Conservation (phyloP, 208 protist genomes). For the Acanthamoeba culbertsoni region DNA sequence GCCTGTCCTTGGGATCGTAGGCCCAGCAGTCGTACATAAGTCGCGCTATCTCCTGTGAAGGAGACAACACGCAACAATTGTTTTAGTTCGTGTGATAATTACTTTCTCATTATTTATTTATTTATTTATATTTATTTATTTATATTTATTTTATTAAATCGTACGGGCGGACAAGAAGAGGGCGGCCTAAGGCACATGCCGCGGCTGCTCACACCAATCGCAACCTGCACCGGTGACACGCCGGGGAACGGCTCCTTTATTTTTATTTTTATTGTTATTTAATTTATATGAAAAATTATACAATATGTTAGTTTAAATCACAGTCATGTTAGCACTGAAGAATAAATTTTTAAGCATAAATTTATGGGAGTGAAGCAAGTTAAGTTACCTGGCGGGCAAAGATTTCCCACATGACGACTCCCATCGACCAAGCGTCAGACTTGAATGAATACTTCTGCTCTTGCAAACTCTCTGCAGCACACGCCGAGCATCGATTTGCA, state of each 20-base stretch:
- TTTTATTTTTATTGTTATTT: too few species aligned
- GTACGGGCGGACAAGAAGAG: background rate
- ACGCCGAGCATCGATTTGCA: too few species aligned
- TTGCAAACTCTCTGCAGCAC: background rate
- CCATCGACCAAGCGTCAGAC: background rate
- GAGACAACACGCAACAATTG: background rate
- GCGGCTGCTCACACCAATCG: background rate
- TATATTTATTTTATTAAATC: too few species aligned
- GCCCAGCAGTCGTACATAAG: background rate
- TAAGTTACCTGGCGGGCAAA: background rate
- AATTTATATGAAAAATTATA: too few species aligned
- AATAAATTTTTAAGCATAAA: too few species aligned
- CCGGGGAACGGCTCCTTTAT: background rate
- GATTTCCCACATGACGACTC: background rate
- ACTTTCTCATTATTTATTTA: too few species aligned
- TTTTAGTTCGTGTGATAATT: too few species aligned
- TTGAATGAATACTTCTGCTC: background rate
- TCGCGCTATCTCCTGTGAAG: background rate
- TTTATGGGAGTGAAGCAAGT: background rate
- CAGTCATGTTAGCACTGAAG: too few species aligned
- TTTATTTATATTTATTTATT: too few species aligned
- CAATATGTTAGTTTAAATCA: too few species aligned
- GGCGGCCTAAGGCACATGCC: background rate
- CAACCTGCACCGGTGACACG: background rate
- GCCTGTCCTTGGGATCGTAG: background rate